A percentile compares a stretch with the other conserved stretches of the same genome.
Conservation (phyloP, 2,329 filamentous ascomycete species). For the Paecilomyces formosus region DNA sequence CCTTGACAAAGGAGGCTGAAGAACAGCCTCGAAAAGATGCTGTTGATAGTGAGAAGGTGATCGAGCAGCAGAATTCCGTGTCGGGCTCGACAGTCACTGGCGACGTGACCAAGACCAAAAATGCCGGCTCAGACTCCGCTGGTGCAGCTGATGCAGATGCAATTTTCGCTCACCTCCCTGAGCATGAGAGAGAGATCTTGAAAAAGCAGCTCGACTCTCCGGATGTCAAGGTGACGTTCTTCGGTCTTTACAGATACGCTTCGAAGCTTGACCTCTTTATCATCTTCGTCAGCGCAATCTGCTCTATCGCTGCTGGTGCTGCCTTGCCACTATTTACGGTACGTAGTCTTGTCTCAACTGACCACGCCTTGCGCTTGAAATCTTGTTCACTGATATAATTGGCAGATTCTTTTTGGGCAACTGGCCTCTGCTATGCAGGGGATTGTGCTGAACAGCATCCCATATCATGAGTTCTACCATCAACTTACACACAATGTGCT, state of each 20-base stretch:
- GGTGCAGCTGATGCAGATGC: constrained; percentile 34
- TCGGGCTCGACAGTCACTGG: constrained; percentile 15
- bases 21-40: not conserved
- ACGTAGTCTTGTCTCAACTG: constrained; percentile 7
- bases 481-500: constrained; percentile 59
- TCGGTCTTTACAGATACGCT: constrained; percentile 63
- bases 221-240: constrained; percentile 56
- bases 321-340: constrained; percentile 74
- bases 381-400: constrained; percentile 6
- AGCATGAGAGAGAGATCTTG: constrained; percentile 59
- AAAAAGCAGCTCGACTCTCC: constrained; percentile 61
- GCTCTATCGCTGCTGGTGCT: constrained; percentile 64
- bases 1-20: constrained; percentile 3
- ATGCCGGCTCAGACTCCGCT: constrained; percentile 36
- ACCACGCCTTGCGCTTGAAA: not conserved
- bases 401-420: constrained; percentile 61
- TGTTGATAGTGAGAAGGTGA: constrained; percentile 10
- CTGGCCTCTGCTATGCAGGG: constrained; percentile 64
- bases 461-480: constrained; percentile 50
- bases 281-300: constrained; percentile 53
- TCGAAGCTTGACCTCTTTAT: constrained; percentile 58
- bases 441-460: constrained; percentile 47
- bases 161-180: constrained; percentile 56
- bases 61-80: constrained; percentile 9
- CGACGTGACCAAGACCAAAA: constrained; percentile 11